Evolutionary conservation across 1,284 basidiomycete genomes (phyloP), one percentile per base, ranked within the genome.

Genomic region (Pseudozyma thailandica): DNA sequence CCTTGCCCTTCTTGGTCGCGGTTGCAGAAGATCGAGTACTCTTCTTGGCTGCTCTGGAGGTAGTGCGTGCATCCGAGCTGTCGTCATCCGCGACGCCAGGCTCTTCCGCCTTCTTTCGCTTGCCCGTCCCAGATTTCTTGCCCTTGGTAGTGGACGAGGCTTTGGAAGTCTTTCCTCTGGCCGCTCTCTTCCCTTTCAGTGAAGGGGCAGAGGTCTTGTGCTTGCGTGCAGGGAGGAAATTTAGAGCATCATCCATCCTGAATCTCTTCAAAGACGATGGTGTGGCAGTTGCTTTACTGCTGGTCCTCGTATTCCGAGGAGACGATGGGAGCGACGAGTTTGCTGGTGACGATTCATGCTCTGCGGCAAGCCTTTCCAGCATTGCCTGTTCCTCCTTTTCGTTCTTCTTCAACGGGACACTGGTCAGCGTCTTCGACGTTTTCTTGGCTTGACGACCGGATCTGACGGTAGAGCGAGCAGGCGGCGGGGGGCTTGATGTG

Each of bases 191-290:
- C 41, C 27, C 38, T 15, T 12, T 51, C 6, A 23, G 30, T n/a
- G 27, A 28, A 18, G 46, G 33, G 23, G 25, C 25, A 37, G 45
- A 27, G 3, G 51, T 27, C 7, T 38, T 28, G 48, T 18, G 23
- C 35, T 50, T 55, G 6, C 60, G 48, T n/a, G 31, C 27, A 27
- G 66, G 66, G 20, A 71, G 38, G 6, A 56, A 30, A 10, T n/a
- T 21, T 9, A 71, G 20, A 2, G 51, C 13, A 7, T 71, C 61
- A 23, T 64, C 61, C 57, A 60, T 60, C 5, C 45, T 30, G 4
- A 61, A 23, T 21, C 49, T 64, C 23, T 55, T 64, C 4, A 47
- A 27, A 18, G 52, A n/a, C 6, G 64, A 21, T 5, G 55, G 51
- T 3, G 15, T n/a, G 2, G 37, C 30, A 2, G 9, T 25, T 42